Evolutionary conservation across 2,329 filamentous ascomycete species (phyloP).

Genomic region (Cladophialophora carrionii): DNA sequence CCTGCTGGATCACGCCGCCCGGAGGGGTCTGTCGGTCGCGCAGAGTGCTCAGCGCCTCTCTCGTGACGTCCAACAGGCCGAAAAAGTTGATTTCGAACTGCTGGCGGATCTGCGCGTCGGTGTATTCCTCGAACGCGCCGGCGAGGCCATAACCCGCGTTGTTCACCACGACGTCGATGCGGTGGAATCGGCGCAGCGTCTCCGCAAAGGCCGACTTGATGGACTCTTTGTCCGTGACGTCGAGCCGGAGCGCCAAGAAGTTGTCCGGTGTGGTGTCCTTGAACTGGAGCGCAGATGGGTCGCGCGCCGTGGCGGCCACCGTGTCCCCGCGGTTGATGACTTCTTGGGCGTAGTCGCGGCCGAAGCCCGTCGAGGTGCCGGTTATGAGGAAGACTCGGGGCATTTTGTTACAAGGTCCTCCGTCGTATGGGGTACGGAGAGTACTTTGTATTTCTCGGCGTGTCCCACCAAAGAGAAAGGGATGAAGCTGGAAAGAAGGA

Average conservation of each 20-base stretch:
- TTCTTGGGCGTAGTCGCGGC: constrained; percentile 45
- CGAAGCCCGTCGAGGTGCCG: constrained; percentile 52
- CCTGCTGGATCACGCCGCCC: constrained; percentile 60
- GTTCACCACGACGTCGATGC: constrained; percentile 64
- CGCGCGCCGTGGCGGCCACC: constrained; percentile 50
- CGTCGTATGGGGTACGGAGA: too few species aligned
- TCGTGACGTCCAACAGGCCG: constrained; percentile 59
- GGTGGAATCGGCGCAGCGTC: constrained; percentile 54
- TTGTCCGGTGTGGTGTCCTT: constrained; percentile 43
- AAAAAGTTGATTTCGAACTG: constrained; percentile 66
- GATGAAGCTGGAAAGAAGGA: too few species aligned
- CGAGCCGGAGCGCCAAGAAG: constrained; percentile 55
- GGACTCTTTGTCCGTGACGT: constrained; percentile 53
- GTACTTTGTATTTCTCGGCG: too few species aligned
- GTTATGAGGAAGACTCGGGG: constrained; percentile 46
- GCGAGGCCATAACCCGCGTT: constrained; percentile 63
- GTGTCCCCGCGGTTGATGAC: constrained; percentile 47
- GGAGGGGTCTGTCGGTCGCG: constrained; percentile 39
- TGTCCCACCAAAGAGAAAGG: too few species aligned
- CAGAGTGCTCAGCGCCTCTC: constrained; percentile 39
- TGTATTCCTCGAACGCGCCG: constrained; percentile 58
- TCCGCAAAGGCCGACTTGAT: constrained; percentile 52
- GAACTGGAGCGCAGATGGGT: constrained; percentile 38
- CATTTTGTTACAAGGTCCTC: constrained; percentile 7
- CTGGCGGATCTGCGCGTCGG: constrained; percentile 53